phyloP scores from a whole-genome alignment of 441 rosid genomes.

The Erodium moschatum region DNA sequence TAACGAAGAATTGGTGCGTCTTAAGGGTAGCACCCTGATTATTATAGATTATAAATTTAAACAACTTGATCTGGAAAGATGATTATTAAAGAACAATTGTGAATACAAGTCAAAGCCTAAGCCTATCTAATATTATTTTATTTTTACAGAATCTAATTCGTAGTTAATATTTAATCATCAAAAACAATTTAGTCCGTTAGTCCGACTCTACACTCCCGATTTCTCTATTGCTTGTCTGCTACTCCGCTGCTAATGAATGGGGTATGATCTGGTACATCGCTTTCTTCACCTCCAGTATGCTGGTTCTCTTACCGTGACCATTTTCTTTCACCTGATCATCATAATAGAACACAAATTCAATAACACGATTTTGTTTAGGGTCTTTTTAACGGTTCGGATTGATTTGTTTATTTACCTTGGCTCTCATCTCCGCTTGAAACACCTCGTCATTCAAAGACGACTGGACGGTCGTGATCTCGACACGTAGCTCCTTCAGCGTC shows the following conservation, averaged over 20 bases:
- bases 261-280: conserved; percentile 1
- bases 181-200: no score
- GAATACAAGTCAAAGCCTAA: no score
- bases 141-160: no score
- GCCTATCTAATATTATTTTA: no score
- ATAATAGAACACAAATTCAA: background rate
- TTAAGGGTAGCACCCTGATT: no score
- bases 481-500: conserved; percentile 47
- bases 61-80: no score
- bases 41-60: no score
- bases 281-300: conserved; percentile 7
- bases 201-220: no score
- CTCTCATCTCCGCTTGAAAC: conserved; percentile 66
- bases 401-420: conserved; percentile 39
- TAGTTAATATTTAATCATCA: no score
- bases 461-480: conserved; percentile 60
- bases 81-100: no score
- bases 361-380: background rate
- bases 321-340: conserved; percentile 6
- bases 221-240: no score
- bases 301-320: background rate
- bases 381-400: background rate
- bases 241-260: background rate
- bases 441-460: conserved; percentile 39
- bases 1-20: no score